Evolutionary conservation across 2,329 filamentous ascomycete genomes (phyloP), one percentile per base, ranked within the genome.

Genomic region (Pezicula rhizophila): DNA sequence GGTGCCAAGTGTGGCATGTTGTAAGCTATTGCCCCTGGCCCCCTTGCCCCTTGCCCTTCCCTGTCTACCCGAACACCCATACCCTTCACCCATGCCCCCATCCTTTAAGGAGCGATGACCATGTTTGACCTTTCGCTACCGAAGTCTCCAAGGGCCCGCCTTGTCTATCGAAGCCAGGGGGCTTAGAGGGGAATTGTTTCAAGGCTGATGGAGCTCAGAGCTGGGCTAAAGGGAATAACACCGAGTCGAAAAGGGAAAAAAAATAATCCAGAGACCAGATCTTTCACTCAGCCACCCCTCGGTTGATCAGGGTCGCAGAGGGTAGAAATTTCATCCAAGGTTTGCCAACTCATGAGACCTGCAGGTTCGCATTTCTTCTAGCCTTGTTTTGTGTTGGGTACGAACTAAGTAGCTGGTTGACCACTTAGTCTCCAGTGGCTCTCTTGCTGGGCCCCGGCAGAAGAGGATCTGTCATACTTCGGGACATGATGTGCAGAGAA

Each of bases 401-500:
- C 28, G 28, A 23, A 18, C 17, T 40, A 15, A 25, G 42, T 33
- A 42, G 45, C 48, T 43, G 50, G 48, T 49, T 50, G 23, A 48
- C 45, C 31, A 12, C 23, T 23, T 23, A 23, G 23, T 23, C 23
- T 23, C 23, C 23, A 7, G 23, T 23, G 46, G 52, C 37, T 42
- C 50, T 45, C 51, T 51, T n/a, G n/a, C n/a, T n/a, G n/a, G 50
- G 46, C 37, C 51, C 53, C 15, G 50, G 50, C 42, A 55, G 46
- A 47, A 45, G 54, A 26, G 42, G 5, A 40, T 51, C 45, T 59
- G 55, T 56, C 50, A 52, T 48, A 56, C 54, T 48, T 48, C 53
- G 51, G 54, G 49, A 57, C 43, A 56, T 60, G 57, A 56, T 62
- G 52, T 61, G 60, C 60, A 62, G 17, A 40, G 23, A 18, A 20